Conservation (phyloP, 1,139 yeast species). For the Diutina mesorugosa region DNA sequence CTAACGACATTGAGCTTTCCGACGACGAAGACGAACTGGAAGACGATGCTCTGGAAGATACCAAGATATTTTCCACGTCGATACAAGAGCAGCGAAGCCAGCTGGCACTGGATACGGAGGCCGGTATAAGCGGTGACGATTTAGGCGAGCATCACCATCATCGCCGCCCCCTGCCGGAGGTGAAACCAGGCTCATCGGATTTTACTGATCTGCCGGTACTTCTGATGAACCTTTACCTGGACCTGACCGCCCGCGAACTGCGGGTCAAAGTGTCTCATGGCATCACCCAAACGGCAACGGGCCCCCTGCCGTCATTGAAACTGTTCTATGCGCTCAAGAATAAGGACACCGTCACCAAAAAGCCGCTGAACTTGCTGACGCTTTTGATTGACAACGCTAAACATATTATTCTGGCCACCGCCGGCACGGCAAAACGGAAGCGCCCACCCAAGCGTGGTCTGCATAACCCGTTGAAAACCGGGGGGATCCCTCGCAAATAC, state of each 20-base stretch:
- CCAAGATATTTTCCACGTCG: background rate
- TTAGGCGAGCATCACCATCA: background rate
- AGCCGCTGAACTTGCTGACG: background rate
- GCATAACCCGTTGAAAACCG: slow-evolving; percentile 34
- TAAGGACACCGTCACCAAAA: background rate
- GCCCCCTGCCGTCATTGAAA: background rate
- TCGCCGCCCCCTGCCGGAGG: background rate
- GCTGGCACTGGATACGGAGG: background rate
- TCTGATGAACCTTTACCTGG: background rate
- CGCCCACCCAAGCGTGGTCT: slow-evolving; percentile 17
- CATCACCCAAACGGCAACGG: background rate
- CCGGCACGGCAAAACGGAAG: slow-evolving; percentile 12
- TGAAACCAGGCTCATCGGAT: background rate
- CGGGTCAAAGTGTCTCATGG: slow-evolving; percentile 1
- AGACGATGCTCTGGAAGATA: background rate
- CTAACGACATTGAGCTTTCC: slow-evolving; percentile 35
- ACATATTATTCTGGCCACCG: slow-evolving; percentile 16
- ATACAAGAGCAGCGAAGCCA: background rate
- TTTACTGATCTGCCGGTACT: background rate
- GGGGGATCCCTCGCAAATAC: slow-evolving; percentile 51
- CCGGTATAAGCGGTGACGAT: background rate
- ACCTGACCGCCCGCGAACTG: background rate
- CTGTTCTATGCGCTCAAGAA: background rate
- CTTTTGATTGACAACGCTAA: background rate
- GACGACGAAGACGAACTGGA: slow-evolving; percentile 15